Evolutionary conservation across 495 filamentous ascomycete genomes (phyloP), one percentile per base, ranked within the genome.

Genomic region (Annulohypoxylon stygium): DNA sequence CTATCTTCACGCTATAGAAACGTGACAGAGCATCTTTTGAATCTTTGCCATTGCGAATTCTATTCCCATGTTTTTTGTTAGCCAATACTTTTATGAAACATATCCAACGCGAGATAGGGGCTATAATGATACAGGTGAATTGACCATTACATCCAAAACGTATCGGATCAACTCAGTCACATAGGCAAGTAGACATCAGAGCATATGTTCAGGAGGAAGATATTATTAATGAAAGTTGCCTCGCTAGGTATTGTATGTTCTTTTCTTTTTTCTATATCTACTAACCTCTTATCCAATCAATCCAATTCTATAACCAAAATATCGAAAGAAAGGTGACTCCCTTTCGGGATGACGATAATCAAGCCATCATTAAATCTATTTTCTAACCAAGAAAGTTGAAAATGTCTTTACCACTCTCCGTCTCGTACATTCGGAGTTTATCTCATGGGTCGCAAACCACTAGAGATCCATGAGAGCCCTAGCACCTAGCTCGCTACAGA

Each of bases 401-500:
- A 47, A 45, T 55, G 59, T 34, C 18, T 43, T 57, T 11, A 12
- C 25, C 23, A 36, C 25, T 9, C 37, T 39, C 37, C 36, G 34
- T 23, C 43, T 23, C 48, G 5, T 43, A 8, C 3, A 26, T 16
- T 23, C 33, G 34, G 7, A n/a, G 47, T 57, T 33, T 26, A 60
- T 14, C 36, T 25, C 37, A 34, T 57, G 26, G n/a, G 1, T 3
- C n/a, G 16, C 12, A 39, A 43, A 43, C 67, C 37, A 12, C 58
- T 74, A 81, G 45, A 84, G 69, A 20, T 75, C 85, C 73, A 97
- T 82, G 67, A 98, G 83, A 43, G 93, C 94, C 66, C 84, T 85
- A 20, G 94, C 95, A 36, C 94, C 95, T 53, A 91, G 86, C 87
- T 99, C 96, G 81, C 93, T 97, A 69, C 91, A 95, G 69, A 98